Evolutionary conservation across 2,329 filamentous ascomycete genomes (phyloP).

Genomic region (Hymenoscyphus infarciens): DNA sequence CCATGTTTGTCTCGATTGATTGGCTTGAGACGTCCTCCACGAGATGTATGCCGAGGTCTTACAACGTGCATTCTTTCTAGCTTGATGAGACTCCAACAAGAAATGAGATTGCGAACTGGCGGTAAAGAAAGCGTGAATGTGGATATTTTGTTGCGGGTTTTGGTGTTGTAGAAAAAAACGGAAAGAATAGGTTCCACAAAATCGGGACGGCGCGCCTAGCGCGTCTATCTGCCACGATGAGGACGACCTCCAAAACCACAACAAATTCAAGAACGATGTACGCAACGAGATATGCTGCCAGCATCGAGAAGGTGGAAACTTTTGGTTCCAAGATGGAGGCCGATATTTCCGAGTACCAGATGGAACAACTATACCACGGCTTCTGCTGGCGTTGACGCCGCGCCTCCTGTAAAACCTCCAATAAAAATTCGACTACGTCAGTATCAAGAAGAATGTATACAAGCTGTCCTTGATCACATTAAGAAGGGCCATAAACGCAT

Average conservation of each 20-base stretch:
- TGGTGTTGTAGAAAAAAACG: background rate
- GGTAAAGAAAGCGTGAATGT: background rate
- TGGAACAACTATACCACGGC: conserved; percentile 19
- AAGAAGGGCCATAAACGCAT: conserved; percentile 71
- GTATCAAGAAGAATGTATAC: conserved; percentile 91
- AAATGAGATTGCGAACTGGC: background rate
- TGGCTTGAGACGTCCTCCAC: background rate
- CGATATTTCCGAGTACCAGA: conserved; percentile 8
- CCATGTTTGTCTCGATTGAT: background rate
- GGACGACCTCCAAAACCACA: conserved; percentile 9
- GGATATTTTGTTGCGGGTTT: background rate
- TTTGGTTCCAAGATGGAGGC: conserved; percentile 19
- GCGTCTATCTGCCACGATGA: background rate
- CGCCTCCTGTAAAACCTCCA: conserved; percentile 12
- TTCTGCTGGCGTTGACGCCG: conserved; percentile 8
- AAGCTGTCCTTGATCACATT: conserved; percentile 69
- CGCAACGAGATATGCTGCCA: conserved; percentile 29
- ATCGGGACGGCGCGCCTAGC: background rate
- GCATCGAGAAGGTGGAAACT: conserved; percentile 30
- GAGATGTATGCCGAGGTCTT: conserved; percentile 14
- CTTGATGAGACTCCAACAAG: background rate
- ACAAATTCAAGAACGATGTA: conserved; percentile 1
- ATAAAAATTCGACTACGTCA: conserved; percentile 60
- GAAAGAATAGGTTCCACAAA: background rate
- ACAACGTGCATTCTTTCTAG: conserved; percentile 11